Percentiles rank a stretch among this genome's conserved stretches.
These are phyloP conservation scores for Sextonia rubra DNA, from an alignment of 164 flowering plant genomes.

Conservation along the genomic window DNA sequence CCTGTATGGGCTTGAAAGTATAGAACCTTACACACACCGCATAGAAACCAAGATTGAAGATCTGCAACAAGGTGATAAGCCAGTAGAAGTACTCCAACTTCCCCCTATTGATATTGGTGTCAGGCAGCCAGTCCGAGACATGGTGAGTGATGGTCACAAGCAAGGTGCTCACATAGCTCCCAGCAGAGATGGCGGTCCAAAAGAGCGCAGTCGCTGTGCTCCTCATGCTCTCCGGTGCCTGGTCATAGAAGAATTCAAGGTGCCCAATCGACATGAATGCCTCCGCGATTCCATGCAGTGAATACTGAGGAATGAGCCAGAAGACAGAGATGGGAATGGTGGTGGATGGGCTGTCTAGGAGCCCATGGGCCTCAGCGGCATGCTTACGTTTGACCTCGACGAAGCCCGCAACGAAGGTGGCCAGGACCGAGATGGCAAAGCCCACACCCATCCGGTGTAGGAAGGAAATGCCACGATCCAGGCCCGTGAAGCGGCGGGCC, in stretches of 20 bases:
- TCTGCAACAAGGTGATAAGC: conserved; percentile 53
- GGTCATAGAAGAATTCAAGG: conserved; percentile 71
- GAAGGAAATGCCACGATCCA: conserved; percentile 69
- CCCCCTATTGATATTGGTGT: conserved; percentile 50
- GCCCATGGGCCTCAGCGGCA: conserved; percentile 37
- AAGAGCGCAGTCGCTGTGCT: conserved; percentile 65
- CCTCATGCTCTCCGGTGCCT: conserved; percentile 75
- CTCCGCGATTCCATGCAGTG: conserved; percentile 74
- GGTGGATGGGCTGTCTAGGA: conserved; percentile 21
- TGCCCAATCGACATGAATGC: conserved; percentile 82
- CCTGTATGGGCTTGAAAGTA: conserved; percentile 49
- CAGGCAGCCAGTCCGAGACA: conserved; percentile 57
- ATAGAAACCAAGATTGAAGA: conserved; percentile 48
- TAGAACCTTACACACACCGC: conserved; percentile 42
- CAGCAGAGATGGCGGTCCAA: conserved; percentile 57
- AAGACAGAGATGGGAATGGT: conserved; percentile 50
- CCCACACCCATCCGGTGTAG: conserved; percentile 78
- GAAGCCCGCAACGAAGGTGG: conserved; percentile 66
- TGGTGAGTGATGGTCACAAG: conserved; percentile 52
- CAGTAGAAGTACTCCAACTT: conserved; percentile 65
- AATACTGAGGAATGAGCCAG: conserved; percentile 75
- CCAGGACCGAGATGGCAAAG: conserved; percentile 50
- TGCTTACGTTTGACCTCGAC: conserved; percentile 54
- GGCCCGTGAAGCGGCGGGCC: conserved; percentile 55
- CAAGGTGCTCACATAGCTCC: conserved; percentile 55